Conservation (phyloP, 805 yeast species). For the Cyberlindnera japonica region DNA sequence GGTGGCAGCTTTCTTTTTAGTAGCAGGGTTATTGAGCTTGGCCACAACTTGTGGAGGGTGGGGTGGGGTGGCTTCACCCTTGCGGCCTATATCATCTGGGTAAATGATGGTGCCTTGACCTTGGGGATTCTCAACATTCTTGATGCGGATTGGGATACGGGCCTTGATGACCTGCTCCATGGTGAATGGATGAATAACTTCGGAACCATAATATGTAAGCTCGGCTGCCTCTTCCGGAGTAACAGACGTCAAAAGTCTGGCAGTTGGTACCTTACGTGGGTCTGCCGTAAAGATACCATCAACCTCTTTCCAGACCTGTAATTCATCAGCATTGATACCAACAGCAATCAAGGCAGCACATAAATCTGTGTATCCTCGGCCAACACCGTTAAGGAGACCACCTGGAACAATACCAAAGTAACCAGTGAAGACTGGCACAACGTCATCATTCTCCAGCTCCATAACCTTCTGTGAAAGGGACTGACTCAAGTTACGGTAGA, state of each 20-base stretch:
- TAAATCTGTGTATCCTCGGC: constrained; percentile 95
- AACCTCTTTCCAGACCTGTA: constrained; percentile 98
- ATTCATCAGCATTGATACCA: constrained; percentile 85
- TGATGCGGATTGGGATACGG: constrained; percentile 92
- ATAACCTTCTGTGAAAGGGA: constrained; percentile 49
- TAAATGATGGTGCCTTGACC: constrained; percentile 93
- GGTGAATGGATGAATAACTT: constrained; percentile 97
- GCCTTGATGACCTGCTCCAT: constrained; percentile 99
- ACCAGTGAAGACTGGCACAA: constrained; percentile 91
- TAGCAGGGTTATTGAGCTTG: constrained; percentile 27
- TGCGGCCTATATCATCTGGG: constrained; percentile 82
- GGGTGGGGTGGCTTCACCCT: constrained; percentile 89
- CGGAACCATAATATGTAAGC: constrained; percentile 94
- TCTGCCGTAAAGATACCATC: constrained; percentile 99
- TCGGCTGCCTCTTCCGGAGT: constrained; percentile 99
- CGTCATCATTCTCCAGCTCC: constrained; percentile 35
- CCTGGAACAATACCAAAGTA: constrained; percentile 96
- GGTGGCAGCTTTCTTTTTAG: constrained; percentile 69
- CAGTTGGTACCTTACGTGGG: constrained; percentile 90
- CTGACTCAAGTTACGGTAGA: constrained; percentile 54
- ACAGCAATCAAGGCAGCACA: constrained; percentile 97
- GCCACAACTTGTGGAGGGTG: constrained; percentile 72
- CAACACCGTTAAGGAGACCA: constrained; percentile 87
- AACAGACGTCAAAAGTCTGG: constrained; percentile 78
- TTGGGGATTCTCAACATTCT: constrained; percentile 90